These are phyloP conservation scores for Plantago rigida DNA, from an alignment of 305 asterid species.

Conservation along the genomic window DNA sequence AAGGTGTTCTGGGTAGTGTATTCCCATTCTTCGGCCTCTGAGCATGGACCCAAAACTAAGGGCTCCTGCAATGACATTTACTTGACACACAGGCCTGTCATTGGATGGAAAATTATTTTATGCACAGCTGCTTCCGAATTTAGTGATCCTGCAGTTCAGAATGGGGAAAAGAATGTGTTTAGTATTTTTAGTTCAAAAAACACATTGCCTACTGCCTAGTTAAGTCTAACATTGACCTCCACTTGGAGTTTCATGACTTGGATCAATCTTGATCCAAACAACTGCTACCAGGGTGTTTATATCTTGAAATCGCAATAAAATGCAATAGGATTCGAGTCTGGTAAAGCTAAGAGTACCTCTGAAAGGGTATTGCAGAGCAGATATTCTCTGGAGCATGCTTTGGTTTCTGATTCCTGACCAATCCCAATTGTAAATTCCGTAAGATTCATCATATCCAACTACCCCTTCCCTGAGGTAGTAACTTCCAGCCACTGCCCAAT, in stretches of 20 bases:
- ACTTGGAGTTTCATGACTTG: no score
- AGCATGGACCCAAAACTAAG: constrained; percentile 65
- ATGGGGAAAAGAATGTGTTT: no score
- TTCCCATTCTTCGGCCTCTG: constrained; percentile 65
- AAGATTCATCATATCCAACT: constrained; percentile 55
- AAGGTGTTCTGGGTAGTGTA: constrained; percentile 45
- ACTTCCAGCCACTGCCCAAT: constrained; percentile 82
- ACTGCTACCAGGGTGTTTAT: neutral
- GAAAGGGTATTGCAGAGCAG: constrained; percentile 60
- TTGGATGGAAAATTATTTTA: constrained; percentile 67
- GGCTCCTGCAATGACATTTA: constrained; percentile 38
- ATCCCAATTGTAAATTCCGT: constrained; percentile 70
- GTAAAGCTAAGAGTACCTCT: constrained; percentile 38
- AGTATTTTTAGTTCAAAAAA: no score
- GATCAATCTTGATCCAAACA: no score
- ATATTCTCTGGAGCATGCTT: constrained; percentile 48
- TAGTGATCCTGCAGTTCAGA: constrained; percentile 62
- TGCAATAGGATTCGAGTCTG: neutral
- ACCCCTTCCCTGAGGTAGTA: constrained; percentile 65
- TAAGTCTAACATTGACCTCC: no score
- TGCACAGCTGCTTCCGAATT: constrained; percentile 36
- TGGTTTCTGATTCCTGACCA: constrained; percentile 63
- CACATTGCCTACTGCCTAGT: no score
- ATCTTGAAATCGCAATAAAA: neutral
- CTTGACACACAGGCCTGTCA: constrained; percentile 64